Base-by-base conservation (phyloP, 495 filamentous ascomycete genomes). In the Hypoxylon fragiforme region DNA sequence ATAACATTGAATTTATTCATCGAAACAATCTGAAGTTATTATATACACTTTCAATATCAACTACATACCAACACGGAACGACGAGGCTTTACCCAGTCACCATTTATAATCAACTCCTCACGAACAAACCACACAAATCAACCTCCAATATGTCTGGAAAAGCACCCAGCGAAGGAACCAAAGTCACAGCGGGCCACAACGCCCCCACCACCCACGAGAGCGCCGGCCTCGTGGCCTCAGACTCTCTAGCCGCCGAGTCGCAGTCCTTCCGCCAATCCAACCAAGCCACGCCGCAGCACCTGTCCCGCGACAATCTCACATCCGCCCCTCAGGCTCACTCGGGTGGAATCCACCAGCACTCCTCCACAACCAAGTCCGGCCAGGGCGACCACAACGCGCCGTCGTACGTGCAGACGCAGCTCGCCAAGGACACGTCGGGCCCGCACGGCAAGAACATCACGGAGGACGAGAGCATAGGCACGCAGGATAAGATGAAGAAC, bases 381-480 rank as follows among this genome's bases (percentile, higher is more conserved):
- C 46, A 34, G 9, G 50, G 56, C 3, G 35, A 16, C 36, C 28
- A 37, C 34, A 51, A 56, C 11, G 52, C 73, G 15, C 72, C 72
- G 2, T 63, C 45, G 3, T 73, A 76, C 46, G 63, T 66, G 7
- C 19, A 51, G 11, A 63, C 39, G 44, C 62, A 65, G 55, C 56
- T 36, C 22, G 5, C 42, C 2, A 56, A 42, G 12, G 56, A 60
- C 34, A 24, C 14, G 9, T 31, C 36, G 13, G 64, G 66, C 12
- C 72, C 72, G 7, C 69, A 76, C 38, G 74, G 73, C 34, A 70
- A 68, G 63, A 75, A 73, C 28, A 31, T 75, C 6, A 68, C 13
- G 7, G 74, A 75, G 62, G 72, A 70, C 12, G 66, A 66, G 7
- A 66, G 66, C 13, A 69, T 67, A 3, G 62, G 50, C 22, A 58